A percentile compares a stretch with the other conserved stretches of the same genome.
Evolutionary conservation across 768 basidiomycete species (phyloP).

Genomic region (Mycena vitilis): DNA sequence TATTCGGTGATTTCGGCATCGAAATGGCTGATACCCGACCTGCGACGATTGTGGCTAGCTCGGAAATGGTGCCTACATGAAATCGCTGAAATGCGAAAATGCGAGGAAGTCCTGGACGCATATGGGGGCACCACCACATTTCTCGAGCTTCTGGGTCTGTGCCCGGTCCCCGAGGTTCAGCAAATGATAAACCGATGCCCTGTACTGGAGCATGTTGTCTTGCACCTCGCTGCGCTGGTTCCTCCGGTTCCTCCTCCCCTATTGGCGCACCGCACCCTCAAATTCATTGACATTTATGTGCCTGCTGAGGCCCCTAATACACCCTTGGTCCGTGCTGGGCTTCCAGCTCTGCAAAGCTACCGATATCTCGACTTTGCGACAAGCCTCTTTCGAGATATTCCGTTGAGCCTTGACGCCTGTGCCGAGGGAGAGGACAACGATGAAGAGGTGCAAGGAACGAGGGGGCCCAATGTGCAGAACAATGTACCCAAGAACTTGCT

Average conservation of each 20-base stretch:
- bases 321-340: no score
- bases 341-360: neutral
- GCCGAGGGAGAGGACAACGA: neutral
- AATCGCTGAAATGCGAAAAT: neutral
- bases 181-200: constrained; percentile 4
- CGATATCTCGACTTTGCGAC: neutral
- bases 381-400: neutral
- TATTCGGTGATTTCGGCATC: neutral
- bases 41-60: neutral
- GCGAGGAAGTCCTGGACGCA: neutral
- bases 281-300: neutral
- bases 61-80: no score
- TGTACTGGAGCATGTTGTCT: constrained; percentile 4
- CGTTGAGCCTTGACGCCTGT: no score
- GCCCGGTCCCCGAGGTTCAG: neutral
- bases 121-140: constrained; percentile 6
- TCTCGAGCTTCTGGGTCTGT: neutral
- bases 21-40: neutral
- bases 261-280: neutral
- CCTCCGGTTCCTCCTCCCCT: neutral
- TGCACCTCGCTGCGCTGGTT: neutral
- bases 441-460: neutral
- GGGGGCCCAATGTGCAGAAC: neutral
- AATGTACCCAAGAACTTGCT: neutral
- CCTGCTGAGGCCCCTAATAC: neutral